Conservation (phyloP, 805 yeast genomes). For the Wickerhamomyces ciferrii region DNA sequence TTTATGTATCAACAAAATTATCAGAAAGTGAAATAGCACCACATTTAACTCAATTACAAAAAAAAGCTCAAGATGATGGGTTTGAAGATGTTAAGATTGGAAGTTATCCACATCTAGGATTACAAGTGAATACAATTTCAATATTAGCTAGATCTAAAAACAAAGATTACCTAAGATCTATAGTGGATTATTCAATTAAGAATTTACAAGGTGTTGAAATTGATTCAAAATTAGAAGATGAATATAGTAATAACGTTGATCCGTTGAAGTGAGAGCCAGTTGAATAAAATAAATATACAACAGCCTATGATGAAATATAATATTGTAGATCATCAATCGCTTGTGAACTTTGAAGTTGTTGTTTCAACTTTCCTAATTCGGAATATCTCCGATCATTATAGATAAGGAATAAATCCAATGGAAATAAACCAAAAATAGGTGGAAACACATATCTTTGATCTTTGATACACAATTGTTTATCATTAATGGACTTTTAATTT, state of each 20-base stretch:
- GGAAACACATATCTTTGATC: too few species aligned
- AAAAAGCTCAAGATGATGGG: conserved; percentile 19
- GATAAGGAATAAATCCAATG: neutral
- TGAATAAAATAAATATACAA: too few species aligned
- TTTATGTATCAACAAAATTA: conserved; percentile 54
- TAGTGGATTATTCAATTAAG: conserved; percentile 42
- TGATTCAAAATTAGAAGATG: conserved; percentile 48
- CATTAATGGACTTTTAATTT: too few species aligned
- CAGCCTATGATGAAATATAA: too few species aligned
- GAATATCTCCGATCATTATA: neutral
- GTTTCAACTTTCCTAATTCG: neutral
- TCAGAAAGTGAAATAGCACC: conserved; percentile 71
- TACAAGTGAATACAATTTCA: conserved; percentile 65
- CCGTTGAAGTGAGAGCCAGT: neutral
- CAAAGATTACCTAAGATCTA: conserved; percentile 29
- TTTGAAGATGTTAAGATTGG: conserved; percentile 59
- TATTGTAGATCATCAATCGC: too few species aligned
- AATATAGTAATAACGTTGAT: conserved; percentile 3
- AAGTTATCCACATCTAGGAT: conserved; percentile 74
- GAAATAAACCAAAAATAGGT: neutral
- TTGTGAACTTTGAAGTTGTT: too few species aligned
- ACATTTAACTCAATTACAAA: conserved; percentile 48
- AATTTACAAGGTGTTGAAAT: conserved; percentile 55
- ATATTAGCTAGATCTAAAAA: conserved; percentile 53
- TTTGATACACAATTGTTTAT: too few species aligned